These are phyloP conservation scores for Backusella morwellensis DNA, from an alignment of 192 early-diverging fungal genomes.

Conservation along the genomic window DNA sequence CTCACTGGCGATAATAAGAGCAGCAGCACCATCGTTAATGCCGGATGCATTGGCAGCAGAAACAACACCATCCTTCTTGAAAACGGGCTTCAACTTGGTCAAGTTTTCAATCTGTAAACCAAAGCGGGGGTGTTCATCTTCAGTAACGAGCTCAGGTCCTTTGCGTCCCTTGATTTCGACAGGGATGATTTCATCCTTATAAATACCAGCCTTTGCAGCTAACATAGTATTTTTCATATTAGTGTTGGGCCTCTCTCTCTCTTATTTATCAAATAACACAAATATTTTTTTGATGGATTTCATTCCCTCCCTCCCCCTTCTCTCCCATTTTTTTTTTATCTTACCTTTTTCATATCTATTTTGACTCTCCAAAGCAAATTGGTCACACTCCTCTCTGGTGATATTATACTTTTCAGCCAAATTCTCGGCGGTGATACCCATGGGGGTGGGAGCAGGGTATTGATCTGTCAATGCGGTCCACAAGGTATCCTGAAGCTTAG, in stretches of 20 bases:
- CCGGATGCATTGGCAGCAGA: constrained; percentile 96
- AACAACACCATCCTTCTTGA: constrained; percentile 87
- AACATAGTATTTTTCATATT: not conserved
- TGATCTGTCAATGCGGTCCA: constrained; percentile 83
- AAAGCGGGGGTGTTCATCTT: constrained; percentile 93
- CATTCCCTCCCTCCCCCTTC: no score
- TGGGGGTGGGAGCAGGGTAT: constrained; percentile 73
- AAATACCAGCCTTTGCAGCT: constrained; percentile 59
- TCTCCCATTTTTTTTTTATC: not conserved
- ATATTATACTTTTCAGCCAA: constrained; percentile 83
- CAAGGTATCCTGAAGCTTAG: constrained; percentile 88
- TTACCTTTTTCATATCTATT: constrained; percentile 81
- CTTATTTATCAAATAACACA: not conserved
- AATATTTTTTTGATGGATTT: no score
- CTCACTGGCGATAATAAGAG: constrained; percentile 83
- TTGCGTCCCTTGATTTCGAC: constrained; percentile 83
- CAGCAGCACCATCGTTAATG: constrained; percentile 92
- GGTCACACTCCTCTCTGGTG: constrained; percentile 80
- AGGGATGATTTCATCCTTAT: constrained; percentile 79
- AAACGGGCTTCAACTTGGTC: constrained; percentile 79
- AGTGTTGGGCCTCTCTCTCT: not conserved
- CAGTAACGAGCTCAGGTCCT: constrained; percentile 62
- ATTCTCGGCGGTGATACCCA: constrained; percentile 96
- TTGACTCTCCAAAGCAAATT: constrained; percentile 79
- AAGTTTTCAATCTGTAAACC: constrained; percentile 78